Percentiles rank a stretch among this genome's conserved stretches.
Evolutionary conservation across 495 filamentous ascomycete genomes (phyloP).

Genomic region (Rhypophila decipiens): DNA sequence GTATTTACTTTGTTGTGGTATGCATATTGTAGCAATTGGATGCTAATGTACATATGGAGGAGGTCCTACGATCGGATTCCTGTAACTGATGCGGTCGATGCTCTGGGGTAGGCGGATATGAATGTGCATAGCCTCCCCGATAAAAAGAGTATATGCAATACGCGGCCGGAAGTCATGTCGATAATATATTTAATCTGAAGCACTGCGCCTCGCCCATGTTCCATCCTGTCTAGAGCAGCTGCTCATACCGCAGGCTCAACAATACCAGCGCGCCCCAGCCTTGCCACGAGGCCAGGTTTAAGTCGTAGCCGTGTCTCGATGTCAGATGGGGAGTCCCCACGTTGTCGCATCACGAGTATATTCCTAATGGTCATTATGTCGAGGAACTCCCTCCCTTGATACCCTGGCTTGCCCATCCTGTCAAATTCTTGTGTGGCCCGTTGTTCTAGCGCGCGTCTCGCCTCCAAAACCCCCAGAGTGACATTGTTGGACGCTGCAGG

Average conservation of each 20-base stretch:
- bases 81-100: too few relatives aligned
- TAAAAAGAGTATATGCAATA: too few relatives aligned
- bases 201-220: too few relatives aligned
- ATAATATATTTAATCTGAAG: too few relatives aligned
- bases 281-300: constrained; percentile 32
- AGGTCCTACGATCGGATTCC: too few relatives aligned
- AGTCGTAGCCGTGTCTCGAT: constrained; percentile 34
- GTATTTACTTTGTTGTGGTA: too few relatives aligned
- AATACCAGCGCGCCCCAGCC: constrained; percentile 29
- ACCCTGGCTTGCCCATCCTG: constrained; percentile 15
- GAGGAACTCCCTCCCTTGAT: constrained; percentile 31
- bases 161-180: too few relatives aligned
- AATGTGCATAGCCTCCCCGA: too few relatives aligned
- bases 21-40: too few relatives aligned
- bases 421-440: constrained; percentile 32
- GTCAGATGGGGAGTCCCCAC: constrained; percentile 18
- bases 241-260: constrained; percentile 14
- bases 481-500: constrained; percentile 26
- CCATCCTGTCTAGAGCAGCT: too few relatives aligned
- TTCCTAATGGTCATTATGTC: constrained; percentile 32
- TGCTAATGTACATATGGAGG: too few relatives aligned
- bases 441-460: constrained; percentile 29
- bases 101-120: too few relatives aligned
- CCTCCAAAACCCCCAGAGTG: constrained; percentile 37
- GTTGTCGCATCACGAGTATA: constrained; percentile 26